phyloP scores from a whole-genome alignment of 2,329 filamentous ascomycete genomes.

The Aureobasidium namibiae region DNA sequence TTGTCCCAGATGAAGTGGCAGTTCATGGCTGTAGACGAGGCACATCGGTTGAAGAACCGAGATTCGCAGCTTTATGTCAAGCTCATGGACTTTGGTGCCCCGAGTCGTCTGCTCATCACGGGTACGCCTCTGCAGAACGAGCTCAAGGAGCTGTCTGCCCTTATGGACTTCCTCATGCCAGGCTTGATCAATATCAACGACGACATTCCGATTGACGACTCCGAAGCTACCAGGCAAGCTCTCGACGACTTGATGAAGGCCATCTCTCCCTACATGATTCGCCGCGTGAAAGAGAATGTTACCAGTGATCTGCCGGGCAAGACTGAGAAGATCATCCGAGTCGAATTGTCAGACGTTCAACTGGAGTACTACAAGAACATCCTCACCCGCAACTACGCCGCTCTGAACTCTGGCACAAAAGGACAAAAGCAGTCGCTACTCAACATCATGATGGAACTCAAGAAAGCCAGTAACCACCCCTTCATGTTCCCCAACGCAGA shows the following conservation, averaged over 20 bases:
- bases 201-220: conserved; percentile 69
- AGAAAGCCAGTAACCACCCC: conserved; percentile 97
- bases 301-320: conserved; percentile 95
- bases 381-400: conserved; percentile 89
- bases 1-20: conserved; percentile 93
- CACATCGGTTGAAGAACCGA: conserved; percentile 90
- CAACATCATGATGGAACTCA: conserved; percentile 99
- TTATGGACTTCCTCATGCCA: conserved; percentile 97
- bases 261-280: conserved; percentile 89
- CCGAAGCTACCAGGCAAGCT: conserved; percentile 76
- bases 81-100: conserved; percentile 76
- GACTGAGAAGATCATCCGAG: conserved; percentile 97
- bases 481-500: conserved; percentile 97
- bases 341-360: conserved; percentile 92
- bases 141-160: conserved; percentile 78
- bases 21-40: conserved; percentile 91
- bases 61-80: conserved; percentile 89
- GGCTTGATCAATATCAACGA: conserved; percentile 85
- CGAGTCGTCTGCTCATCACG: conserved; percentile 85
- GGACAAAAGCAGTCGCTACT: conserved; percentile 91
- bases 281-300: conserved; percentile 93
- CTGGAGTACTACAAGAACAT: conserved; percentile 99
- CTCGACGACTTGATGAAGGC: conserved; percentile 75
- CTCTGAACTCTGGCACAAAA: conserved; percentile 79
- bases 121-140: conserved; percentile 98